Evolutionary conservation across 164 flowering plant genomes (phyloP), one percentile per base, ranked within the genome.

Genomic region (Tetrastigma voinierianum): DNA sequence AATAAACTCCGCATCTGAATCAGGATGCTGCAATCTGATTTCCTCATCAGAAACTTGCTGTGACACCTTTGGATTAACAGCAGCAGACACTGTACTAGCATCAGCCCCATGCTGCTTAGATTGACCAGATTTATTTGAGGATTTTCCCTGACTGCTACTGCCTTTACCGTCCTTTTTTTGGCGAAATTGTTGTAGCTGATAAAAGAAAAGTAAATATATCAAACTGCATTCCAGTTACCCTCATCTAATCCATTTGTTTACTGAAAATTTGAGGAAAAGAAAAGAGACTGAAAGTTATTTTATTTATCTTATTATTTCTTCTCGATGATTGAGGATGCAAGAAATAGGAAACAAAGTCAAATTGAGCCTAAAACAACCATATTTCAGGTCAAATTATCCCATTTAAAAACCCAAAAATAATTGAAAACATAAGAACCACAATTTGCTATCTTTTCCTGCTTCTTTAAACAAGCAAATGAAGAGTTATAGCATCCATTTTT

Each of bases 111-210:
- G 74, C 45, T 57, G 67, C 47, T 74, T 90, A 51, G 83, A 62
- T 69, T 84, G 82, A 70, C 80, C 74, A 70, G 74, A 63, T 66
- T 83, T 90, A 66, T 73, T 74, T 2, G 84, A 78, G 9, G 90
- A 78, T 66, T 82, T 86, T 49, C 81, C 87, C 32, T 72, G 79
- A 70, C 81, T 78, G 64, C 76, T 77, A 67, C 82, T 76, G 48
- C 88, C 89, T 77, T 88, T 90, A 59, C 61, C 67, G 47, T 84
- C 94, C 75, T 90, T 92, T 79, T 89, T 95, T 74, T 95, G 85
- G 46, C 93, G 90, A 77, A 64, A 96, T 76, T 96, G 98, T 78
- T 86, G 91, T 58, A 90, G 87, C 99, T 95, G 87, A 61, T 21
- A 67, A 32, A 11, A 66, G 16, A 58, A 64, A 44, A 69, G 12